Conservation (phyloP, 768 basidiomycete species). For the Daedaleopsis sinensis region DNA sequence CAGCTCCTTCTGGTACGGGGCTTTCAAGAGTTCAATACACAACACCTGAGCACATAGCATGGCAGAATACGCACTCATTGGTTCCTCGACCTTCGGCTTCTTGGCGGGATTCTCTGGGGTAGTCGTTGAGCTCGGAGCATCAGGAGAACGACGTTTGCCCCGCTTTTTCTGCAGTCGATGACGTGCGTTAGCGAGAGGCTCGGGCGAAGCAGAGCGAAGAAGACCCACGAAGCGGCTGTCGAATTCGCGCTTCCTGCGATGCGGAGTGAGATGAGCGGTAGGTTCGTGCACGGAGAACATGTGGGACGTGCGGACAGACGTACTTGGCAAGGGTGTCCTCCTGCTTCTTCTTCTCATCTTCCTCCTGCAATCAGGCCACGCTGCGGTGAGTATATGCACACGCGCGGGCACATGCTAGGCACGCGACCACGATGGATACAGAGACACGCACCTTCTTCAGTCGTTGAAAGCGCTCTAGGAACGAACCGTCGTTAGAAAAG, state of each 20-base stretch:
- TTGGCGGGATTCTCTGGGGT: constrained; percentile 42
- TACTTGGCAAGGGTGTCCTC: constrained; percentile 56
- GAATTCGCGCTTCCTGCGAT: constrained; percentile 58
- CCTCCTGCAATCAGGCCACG: constrained; percentile 41
- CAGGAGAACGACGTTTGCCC: constrained; percentile 57
- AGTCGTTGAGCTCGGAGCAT: constrained; percentile 36
- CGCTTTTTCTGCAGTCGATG: constrained; percentile 50
- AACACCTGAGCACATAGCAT: not conserved
- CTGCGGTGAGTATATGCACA: not conserved
- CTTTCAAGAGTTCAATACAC: constrained; percentile 24
- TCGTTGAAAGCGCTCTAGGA: constrained; percentile 64
- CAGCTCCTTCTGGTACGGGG: constrained; percentile 46
- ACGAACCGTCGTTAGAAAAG: constrained; percentile 72
- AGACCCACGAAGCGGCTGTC: constrained; percentile 61
- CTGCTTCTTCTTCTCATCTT: constrained; percentile 58
- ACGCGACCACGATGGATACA: not conserved
- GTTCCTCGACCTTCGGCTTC: constrained; percentile 40
- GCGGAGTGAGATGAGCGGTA: not conserved
- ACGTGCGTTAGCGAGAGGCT: not conserved
- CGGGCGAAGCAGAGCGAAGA: not conserved
- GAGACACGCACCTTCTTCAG: constrained; percentile 49
- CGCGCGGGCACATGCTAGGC: not conserved
- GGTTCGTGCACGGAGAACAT: not conserved
- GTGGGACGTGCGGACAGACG: constrained; percentile 12
- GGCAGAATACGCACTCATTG: constrained; percentile 35